Evolutionary conservation across 352 stramenopile genomes (phyloP), one percentile per base, ranked within the genome.

Genomic region (Phytophthora tubulina): DNA sequence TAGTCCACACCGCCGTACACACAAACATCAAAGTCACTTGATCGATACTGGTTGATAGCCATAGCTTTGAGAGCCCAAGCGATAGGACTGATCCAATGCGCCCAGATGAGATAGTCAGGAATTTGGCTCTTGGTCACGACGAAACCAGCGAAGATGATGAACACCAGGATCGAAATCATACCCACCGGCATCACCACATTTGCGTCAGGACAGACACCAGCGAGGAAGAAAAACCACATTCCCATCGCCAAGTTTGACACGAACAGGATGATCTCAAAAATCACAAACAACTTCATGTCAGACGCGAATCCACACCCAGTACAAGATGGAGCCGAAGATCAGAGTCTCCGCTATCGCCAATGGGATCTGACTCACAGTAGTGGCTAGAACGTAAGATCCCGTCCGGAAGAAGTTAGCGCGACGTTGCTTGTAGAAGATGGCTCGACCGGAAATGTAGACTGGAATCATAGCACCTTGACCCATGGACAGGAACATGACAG

Each of bases 1-100:
- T 61, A 61, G 41, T 53, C 42, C 7, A 63, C 41, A 1, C 36
- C 55, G 3, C 53, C 55, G 41, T 63, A 63, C 42, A 66, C 66
- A 58, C 63, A 72, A 3, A 74, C 42, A 21, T 76, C 55, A 21
- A 78, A 76, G 6, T 70, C 51, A 11, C 41, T 55, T 6, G 59
- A 58, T 21, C 66, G n/a, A 36, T 77, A 85, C 65, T 85, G 67
- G 50, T 72, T 78, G 52, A 84, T 69, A 4, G 67, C 63, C 32
- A 84, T 44, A 0, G 63, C 63, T 6, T 78, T 75, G 4, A 78
- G 52, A 14, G 53, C 60, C 79, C 79, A 89, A 6, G 71, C 36
- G 14, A 89, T 67, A 0, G 78, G 82, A 46, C 82, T 85, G 33
- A 86, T 68, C 66, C 72, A 88, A 51, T 86, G 84, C 1, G 82